These are phyloP conservation scores for Chrysanthemum lavandulifolium DNA, from an alignment of 129 eudicot genomes.

Conservation along the genomic window DNA sequence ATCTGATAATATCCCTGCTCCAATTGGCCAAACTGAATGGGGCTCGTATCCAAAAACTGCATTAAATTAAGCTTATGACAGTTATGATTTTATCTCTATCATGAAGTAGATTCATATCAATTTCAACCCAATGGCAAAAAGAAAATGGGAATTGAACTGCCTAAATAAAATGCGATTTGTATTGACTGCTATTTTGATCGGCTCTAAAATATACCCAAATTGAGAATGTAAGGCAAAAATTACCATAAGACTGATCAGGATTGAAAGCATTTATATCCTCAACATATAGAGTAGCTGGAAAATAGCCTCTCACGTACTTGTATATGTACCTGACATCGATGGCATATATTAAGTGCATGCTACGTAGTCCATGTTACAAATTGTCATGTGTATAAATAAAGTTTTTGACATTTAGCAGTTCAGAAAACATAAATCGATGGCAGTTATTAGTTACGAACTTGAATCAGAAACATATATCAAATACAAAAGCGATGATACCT, in stretches of 20 bases:
- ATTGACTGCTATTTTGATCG: too few species aligned
- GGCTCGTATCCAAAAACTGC: constrained; percentile 94
- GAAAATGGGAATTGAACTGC: too few species aligned
- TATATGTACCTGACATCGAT: constrained; percentile 66
- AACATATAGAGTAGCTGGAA: constrained; percentile 73
- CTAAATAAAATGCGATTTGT: too few species aligned
- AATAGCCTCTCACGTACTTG: constrained; percentile 76
- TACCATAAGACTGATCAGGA: constrained; percentile 85
- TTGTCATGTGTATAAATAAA: not conserved
- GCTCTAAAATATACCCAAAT: not conserved
- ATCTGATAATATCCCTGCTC: constrained; percentile 64
- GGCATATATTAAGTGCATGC: constrained; percentile 9
- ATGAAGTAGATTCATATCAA: too few species aligned
- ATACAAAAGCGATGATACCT: not conserved
- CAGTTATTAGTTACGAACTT: not conserved
- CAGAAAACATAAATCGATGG: not conserved
- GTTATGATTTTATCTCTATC: too few species aligned
- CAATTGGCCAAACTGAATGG: constrained; percentile 95
- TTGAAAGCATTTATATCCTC: constrained; percentile 87
- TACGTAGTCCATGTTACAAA: constrained; percentile 1
- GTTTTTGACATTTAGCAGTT: not conserved
- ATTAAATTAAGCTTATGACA: not conserved
- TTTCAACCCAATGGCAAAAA: not conserved
- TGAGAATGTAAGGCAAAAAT: not conserved
- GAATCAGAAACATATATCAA: not conserved